A percentile compares a stretch with the other conserved stretches of the same genome.
Conservation (phyloP, 441 rosid genomes). For the Mallotus repandus region DNA sequence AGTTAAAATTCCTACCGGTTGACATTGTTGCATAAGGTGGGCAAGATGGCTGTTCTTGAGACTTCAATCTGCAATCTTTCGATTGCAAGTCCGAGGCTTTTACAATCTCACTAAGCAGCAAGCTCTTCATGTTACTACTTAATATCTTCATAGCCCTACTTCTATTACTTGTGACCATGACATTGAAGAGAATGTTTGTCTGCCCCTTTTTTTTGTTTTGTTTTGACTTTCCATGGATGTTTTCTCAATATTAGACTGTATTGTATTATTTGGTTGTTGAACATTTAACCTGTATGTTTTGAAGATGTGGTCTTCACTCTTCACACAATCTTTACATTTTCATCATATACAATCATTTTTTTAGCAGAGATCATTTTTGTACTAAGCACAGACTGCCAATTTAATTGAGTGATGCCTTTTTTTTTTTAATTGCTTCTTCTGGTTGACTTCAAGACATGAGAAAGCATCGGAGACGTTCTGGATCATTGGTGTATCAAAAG, state of each 20-base stretch:
- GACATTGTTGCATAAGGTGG: not conserved
- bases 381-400: not conserved
- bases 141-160: not conserved
- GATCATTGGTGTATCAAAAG: conserved; percentile 68
- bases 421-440: conserved; percentile 6
- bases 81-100: not conserved
- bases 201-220: not conserved
- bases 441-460: conserved; percentile 36
- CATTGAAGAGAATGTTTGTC: not conserved
- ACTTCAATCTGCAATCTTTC: not conserved
- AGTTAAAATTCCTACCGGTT: not conserved
- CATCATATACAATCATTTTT: not conserved
- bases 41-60: not conserved
- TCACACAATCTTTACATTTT: not conserved
- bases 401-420: conserved; percentile 9
- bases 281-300: not conserved
- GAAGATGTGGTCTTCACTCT: not conserved
- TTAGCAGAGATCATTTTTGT: not conserved
- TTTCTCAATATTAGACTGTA: not conserved
- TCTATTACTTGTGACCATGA: not conserved
- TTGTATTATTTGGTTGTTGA: not conserved
- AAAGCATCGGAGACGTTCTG: conserved; percentile 60
- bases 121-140: not conserved
- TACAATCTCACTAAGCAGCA: not conserved
- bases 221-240: not conserved